Percentiles rank a stretch among this genome's conserved stretches.
These are phyloP conservation scores for Raphanus hybrid DNA, from an alignment of 441 rosid species.

Conservation along the genomic window DNA sequence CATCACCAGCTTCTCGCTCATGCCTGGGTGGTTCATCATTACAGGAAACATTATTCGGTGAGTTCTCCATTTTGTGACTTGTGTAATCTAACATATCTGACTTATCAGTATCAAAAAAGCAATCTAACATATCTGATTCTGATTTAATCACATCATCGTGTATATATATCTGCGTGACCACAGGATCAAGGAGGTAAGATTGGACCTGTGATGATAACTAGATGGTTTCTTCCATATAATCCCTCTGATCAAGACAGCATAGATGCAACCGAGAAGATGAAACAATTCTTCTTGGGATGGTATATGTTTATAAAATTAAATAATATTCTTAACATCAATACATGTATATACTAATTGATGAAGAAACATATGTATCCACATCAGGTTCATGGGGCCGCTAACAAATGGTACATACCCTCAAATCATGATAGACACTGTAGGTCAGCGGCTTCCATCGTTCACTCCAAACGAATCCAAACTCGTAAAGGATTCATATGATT, in stretches of 20 bases:
- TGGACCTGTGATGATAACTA: constrained; percentile 74
- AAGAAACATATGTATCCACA: background rate
- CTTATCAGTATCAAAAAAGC: too few species aligned
- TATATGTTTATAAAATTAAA: constrained; percentile 14
- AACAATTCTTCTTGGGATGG: constrained; percentile 77
- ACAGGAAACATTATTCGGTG: background rate
- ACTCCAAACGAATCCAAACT: constrained; percentile 27
- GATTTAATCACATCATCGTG: background rate
- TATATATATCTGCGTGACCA: constrained; percentile 7
- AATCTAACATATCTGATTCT: background rate
- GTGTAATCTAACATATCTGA: background rate
- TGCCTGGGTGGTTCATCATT: background rate
- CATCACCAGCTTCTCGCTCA: background rate
- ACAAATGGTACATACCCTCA: constrained; percentile 47
- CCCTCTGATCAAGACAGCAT: constrained; percentile 47
- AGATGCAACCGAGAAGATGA: constrained; percentile 67
- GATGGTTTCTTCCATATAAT: constrained; percentile 75
- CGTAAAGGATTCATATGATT: constrained; percentile 47
- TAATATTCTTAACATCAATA: background rate
- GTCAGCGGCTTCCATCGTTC: constrained; percentile 45
- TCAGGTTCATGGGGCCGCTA: constrained; percentile 43
- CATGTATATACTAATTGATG: background rate
- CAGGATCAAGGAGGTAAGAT: constrained; percentile 61
- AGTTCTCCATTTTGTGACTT: background rate
- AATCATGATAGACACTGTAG: constrained; percentile 36